Evolutionary conservation across 2,329 filamentous ascomycete genomes (phyloP).

Genomic region (Akanthomyces muscarius): DNA sequence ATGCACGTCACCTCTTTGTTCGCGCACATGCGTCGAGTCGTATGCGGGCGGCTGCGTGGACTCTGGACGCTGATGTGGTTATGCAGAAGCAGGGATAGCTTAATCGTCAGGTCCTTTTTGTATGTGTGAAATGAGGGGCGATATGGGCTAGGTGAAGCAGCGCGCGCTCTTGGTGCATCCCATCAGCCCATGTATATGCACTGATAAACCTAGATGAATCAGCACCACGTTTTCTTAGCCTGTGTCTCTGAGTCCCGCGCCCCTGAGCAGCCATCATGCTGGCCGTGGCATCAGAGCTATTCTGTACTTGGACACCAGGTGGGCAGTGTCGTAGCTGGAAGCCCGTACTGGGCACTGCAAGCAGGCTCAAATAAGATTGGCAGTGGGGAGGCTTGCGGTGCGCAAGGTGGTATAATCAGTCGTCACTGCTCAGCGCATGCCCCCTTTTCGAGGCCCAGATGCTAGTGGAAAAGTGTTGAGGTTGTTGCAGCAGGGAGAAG

Average conservation of each 20-base stretch:
- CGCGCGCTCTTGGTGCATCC: background rate
- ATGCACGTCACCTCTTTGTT: background rate
- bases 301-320: background rate
- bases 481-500: too few species aligned
- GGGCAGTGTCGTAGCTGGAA: background rate
- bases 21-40: background rate
- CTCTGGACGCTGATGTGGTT: background rate
- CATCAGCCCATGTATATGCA: too few species aligned
- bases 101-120: background rate
- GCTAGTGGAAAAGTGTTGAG: background rate
- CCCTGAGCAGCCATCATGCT: background rate
- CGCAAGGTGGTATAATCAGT: background rate
- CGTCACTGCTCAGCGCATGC: background rate
- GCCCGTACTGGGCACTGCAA: background rate
- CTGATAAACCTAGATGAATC: too few species aligned
- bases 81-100: conserved; percentile 3
- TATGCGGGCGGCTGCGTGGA: background rate
- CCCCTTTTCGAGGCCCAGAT: background rate
- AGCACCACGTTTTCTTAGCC: too few species aligned
- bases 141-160: background rate
- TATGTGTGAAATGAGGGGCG: background rate
- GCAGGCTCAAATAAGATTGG: conserved; percentile 11
- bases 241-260: background rate
- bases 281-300: background rate
- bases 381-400: conserved; percentile 7